Conservation (phyloP, 1,284 basidiomycete species). For the Cutaneotrichosporon mucoides region DNA sequence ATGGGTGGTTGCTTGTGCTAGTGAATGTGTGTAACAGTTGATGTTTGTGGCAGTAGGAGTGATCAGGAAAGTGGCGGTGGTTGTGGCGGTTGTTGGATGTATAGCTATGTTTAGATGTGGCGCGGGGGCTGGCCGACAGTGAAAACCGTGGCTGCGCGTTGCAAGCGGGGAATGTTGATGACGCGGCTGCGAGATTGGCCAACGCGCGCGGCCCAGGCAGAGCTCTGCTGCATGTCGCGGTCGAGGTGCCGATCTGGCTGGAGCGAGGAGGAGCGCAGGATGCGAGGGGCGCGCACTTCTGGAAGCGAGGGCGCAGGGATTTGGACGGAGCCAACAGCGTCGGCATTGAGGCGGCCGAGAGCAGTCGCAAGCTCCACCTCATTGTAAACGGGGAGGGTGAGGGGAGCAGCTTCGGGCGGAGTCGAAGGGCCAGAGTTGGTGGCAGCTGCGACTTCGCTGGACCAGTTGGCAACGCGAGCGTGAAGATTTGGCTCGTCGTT, state of each 20-base stretch:
- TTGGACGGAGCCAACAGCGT: background rate
- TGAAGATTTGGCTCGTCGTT: conserved; percentile 1
- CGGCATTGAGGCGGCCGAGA: conserved; percentile 2
- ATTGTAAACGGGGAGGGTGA: background rate
- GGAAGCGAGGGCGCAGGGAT: background rate
- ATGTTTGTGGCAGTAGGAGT: too few species aligned
- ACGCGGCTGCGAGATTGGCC: conserved; percentile 7
- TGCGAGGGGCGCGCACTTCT: background rate
- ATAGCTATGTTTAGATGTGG: background rate
- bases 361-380: background rate
- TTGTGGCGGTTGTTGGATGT: background rate
- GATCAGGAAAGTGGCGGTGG: too few species aligned
- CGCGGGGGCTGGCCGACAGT: background rate
- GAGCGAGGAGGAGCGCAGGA: background rate
- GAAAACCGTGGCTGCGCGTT: background rate
- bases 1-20: background rate
- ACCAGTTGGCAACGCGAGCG: conserved; percentile 4
- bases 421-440: background rate
- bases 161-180: conserved; percentile 6
- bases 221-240: background rate
- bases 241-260: background rate
- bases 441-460: conserved; percentile 4
- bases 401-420: background rate
- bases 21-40: background rate
- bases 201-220: conserved; percentile 6